phyloP scores from a whole-genome alignment of 73 alveolate species.

The Paraurostyla sp. region DNA sequence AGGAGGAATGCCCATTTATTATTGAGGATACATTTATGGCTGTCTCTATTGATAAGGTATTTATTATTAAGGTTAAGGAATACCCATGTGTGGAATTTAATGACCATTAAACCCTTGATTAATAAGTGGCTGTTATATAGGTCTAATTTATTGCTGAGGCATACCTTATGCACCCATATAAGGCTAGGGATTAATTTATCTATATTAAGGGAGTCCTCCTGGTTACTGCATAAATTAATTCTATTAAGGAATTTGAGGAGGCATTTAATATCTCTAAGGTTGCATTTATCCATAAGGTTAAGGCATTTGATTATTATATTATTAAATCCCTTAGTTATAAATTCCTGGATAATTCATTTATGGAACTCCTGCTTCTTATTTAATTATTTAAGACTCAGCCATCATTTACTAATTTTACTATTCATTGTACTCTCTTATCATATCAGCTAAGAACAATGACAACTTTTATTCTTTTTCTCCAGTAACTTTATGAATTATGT shows the following conservation, averaged over 20 bases:
- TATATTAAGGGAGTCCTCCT: neutral
- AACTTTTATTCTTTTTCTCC: slow-evolving; percentile 32
- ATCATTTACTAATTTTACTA: neutral
- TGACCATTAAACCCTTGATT: too few species aligned
- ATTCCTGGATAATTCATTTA: too few species aligned
- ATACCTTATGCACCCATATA: neutral
- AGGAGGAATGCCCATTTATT: neutral
- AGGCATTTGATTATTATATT: neutral
- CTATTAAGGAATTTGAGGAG: neutral
- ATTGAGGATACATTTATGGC: neutral
- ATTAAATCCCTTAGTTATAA: too few species aligned
- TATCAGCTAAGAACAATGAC: neutral
- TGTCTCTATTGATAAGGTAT: neutral
- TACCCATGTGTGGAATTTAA: neutral
- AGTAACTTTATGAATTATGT: neutral
- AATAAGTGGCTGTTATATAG: too few species aligned
- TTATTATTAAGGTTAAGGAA: neutral
- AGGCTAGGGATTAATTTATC: neutral
- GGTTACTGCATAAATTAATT: neutral
- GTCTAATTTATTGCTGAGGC: neutral
- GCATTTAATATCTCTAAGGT: neutral
- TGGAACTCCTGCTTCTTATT: neutral
- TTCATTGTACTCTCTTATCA: neutral
- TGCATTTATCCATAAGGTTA: neutral
- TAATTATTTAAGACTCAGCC: neutral